Base-by-base conservation (phyloP, 345 rosid genomes). In the Populus euphratica region DNA sequence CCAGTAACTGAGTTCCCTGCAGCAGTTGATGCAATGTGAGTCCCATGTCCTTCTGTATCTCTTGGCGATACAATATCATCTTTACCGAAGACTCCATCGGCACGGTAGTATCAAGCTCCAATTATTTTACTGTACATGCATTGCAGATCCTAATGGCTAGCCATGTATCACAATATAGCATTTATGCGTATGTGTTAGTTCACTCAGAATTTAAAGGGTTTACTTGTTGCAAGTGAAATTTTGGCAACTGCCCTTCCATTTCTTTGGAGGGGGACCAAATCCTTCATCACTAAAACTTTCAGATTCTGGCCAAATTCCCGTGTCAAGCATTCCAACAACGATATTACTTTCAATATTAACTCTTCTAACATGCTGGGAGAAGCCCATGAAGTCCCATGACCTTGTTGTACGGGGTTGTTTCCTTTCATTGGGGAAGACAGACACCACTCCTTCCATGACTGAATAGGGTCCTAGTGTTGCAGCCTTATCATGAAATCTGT, bases 241-340 rank as follows among this genome's bases (percentile, higher is more conserved):
- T 38, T 52, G 67, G 65, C 78, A 76, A 50, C 8, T 38, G 67
- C 78, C 78, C 39, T 68, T 76, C 78, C 78, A 68, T 68, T 76
- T 76, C 12, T 31, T 38, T 8, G 78, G 78, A n/a, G 78, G 73
- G 33, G 78, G 73, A 67, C 73, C 78, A 35, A 68, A 76, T 2
- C 56, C 65, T 76, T 76, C 67, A 20, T 68, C 73, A 8, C 23
- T 52, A 33, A 68, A 68, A 68, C 78, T 76, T 35, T 68, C 54
- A 16, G 78, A 76, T 38, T 76, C 78, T 1, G 78, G 78, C 78
- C 78, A 68, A 68, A 76, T 76, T 68, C 78, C 78, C 6, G 78
- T 76, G 67, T 68, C 78, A 16, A 68, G 29, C 78, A 76, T 54
- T 68, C 78, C 79, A 41, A 76, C 31, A 3, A 68, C 36, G 54